Conservation (phyloP, 345 rosid genomes). For the Ceriops zippeliana region DNA sequence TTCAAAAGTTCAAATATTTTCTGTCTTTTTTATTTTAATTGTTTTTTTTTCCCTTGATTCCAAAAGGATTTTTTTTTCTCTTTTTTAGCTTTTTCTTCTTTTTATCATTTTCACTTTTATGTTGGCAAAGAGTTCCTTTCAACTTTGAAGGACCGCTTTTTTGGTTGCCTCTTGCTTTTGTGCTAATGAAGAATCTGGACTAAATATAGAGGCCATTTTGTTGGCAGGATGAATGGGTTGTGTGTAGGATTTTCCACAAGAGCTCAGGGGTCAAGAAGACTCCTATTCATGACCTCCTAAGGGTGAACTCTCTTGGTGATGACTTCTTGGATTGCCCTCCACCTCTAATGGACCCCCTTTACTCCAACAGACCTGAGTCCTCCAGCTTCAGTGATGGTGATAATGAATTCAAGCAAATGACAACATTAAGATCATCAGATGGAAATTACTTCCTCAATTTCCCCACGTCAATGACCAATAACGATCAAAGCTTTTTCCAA, state of each 20-base stretch:
- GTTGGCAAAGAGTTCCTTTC: slow-evolving; percentile 40
- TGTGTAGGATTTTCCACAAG: slow-evolving; percentile 91
- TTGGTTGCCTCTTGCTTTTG: slow-evolving; percentile 22
- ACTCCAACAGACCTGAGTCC: slow-evolving; percentile 19
- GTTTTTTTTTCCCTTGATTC: background rate
- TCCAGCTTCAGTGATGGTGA: slow-evolving; percentile 22
- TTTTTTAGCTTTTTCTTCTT: background rate
- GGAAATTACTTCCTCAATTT: slow-evolving; percentile 10
- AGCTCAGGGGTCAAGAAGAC: slow-evolving; percentile 46
- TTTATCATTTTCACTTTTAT: slow-evolving; percentile 19
- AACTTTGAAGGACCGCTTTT: slow-evolving; percentile 4
- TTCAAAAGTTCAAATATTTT: background rate
- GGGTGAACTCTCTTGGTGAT: slow-evolving; percentile 43
- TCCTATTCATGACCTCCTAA: slow-evolving; percentile 34
- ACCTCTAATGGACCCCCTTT: slow-evolving; percentile 43
- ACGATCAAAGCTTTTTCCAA: slow-evolving; percentile 9
- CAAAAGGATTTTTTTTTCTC: background rate
- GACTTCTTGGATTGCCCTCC: slow-evolving; percentile 46
- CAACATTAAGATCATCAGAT: slow-evolving; percentile 17
- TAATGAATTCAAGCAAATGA: slow-evolving; percentile 30
- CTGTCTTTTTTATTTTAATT: background rate
- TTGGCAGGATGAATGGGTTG: slow-evolving; percentile 92
- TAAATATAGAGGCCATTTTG: background rate
- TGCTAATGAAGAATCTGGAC: slow-evolving; percentile 28
- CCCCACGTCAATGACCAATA: background rate